phyloP scores from a whole-genome alignment of 2,329 filamentous ascomycete species.

The Beauveria caledonica region DNA sequence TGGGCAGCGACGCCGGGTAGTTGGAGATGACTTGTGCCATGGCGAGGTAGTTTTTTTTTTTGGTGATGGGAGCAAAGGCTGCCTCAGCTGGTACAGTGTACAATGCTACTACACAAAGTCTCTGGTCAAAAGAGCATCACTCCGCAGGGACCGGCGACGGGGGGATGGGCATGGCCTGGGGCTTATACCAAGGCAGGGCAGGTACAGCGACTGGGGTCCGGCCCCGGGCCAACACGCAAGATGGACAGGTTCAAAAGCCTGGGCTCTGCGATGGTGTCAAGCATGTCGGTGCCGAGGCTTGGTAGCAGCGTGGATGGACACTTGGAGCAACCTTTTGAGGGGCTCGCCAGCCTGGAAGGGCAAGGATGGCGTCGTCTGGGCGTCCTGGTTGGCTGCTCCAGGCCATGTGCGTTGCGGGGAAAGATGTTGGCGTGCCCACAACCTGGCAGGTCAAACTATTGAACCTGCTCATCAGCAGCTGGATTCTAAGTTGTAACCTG shows the following conservation, averaged over 20 bases:
- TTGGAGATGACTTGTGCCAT: conserved; percentile 4
- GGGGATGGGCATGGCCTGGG: background rate
- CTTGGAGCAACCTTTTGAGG: background rate
- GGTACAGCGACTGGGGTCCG: background rate
- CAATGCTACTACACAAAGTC: background rate
- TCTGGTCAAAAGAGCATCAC: conserved; percentile 2
- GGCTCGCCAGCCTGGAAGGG: background rate
- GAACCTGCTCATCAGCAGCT: background rate
- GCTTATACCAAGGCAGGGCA: conserved; percentile 4
- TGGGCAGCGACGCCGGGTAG: conserved; percentile 1
- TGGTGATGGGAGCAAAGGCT: background rate
- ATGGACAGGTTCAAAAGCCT: background rate
- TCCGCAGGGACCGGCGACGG: background rate
- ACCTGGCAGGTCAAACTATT: background rate
- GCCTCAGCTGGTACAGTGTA: background rate
- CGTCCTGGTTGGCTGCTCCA: conserved; percentile 1
- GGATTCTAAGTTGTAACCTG: background rate
- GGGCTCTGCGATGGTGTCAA: background rate
- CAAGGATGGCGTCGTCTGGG: background rate
- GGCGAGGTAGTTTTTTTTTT: background rate
- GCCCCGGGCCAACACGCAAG: background rate
- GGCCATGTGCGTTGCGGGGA: conserved; percentile 7
- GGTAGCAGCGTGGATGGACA: background rate
- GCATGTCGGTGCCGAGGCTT: conserved; percentile 5
- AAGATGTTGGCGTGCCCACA: background rate